These are phyloP conservation scores for Naumovozyma dairenensis DNA, from an alignment of 805 yeast species.

Conservation along the genomic window DNA sequence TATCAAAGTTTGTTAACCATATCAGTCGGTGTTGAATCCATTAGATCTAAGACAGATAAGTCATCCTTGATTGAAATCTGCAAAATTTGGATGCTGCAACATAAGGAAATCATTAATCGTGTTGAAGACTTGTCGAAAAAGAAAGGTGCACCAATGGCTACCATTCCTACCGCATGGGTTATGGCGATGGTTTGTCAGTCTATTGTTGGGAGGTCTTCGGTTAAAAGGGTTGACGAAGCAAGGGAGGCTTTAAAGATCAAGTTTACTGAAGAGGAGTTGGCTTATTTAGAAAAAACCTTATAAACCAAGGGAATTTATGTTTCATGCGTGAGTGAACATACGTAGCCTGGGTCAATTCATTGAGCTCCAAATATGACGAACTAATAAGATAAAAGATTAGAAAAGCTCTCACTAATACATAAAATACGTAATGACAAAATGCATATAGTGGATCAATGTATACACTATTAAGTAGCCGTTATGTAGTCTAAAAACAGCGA, in stretches of 20 bases:
- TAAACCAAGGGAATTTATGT: no score
- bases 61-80: slow-evolving; percentile 39
- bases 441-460: no score
- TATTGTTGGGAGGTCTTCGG: slow-evolving; percentile 42
- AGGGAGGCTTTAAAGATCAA: slow-evolving; percentile 32
- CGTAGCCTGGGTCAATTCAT: no score
- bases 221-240: slow-evolving; percentile 43
- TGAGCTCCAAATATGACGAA: no score
- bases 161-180: slow-evolving; percentile 45
- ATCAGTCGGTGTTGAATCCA: slow-evolving; percentile 26
- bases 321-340: no score
- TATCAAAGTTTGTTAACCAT: slow-evolving; percentile 47
- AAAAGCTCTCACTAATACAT: no score
- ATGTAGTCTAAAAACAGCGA: no score
- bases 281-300: slow-evolving; percentile 14
- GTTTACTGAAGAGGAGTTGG: slow-evolving; percentile 22
- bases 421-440: no score
- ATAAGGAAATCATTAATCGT: slow-evolving; percentile 32
- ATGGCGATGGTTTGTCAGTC: slow-evolving; percentile 42
- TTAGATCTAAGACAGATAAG: slow-evolving; percentile 6
- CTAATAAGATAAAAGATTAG: no score
- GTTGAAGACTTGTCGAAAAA: slow-evolving; percentile 47
- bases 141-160: slow-evolving; percentile 41
- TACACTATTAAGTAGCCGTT: no score
- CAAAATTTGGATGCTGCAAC: slow-evolving; percentile 30